These are phyloP conservation scores for Oenanthe sinensis DNA, from an alignment of 129 eudicot genomes.

Conservation along the genomic window DNA sequence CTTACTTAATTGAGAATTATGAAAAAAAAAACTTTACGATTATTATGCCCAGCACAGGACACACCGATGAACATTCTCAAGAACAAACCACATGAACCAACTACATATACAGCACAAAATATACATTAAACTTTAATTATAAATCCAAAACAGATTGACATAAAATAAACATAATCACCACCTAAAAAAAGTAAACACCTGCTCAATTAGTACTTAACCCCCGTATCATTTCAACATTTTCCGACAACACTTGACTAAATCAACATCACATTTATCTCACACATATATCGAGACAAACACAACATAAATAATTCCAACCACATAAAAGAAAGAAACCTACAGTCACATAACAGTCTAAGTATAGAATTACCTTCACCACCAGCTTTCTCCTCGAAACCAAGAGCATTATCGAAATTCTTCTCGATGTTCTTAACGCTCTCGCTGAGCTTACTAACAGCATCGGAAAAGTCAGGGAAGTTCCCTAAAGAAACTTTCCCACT, in stretches of 20 bases:
- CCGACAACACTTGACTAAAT: too few species aligned
- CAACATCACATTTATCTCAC: too few species aligned
- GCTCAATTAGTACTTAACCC: not conserved
- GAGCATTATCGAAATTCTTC: constrained; percentile 82
- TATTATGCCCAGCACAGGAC: not conserved
- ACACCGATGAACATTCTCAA: not conserved
- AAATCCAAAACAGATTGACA: not conserved
- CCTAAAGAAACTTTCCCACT: constrained; percentile 71
- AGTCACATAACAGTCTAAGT: not conserved
- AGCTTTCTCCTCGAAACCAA: constrained; percentile 59
- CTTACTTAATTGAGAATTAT: not conserved
- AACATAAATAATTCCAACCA: too few species aligned
- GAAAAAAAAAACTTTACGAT: not conserved
- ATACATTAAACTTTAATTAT: too few species aligned
- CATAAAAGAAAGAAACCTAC: too few species aligned
- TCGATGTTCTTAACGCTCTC: constrained; percentile 93
- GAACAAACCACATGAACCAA: not conserved
- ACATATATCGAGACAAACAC: too few species aligned
- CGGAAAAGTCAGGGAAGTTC: constrained; percentile 78
- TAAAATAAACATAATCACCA: too few species aligned
- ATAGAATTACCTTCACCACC: constrained; percentile 31
- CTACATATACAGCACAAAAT: not conserved
- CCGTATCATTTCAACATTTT: too few species aligned
- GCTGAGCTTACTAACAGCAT: constrained; percentile 82
- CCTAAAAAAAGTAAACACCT: not conserved